A percentile compares a stretch with the other conserved stretches of the same genome.
phyloP scores from a whole-genome alignment of 495 filamentous ascomycete genomes.

The Neurospora sp. region DNA sequence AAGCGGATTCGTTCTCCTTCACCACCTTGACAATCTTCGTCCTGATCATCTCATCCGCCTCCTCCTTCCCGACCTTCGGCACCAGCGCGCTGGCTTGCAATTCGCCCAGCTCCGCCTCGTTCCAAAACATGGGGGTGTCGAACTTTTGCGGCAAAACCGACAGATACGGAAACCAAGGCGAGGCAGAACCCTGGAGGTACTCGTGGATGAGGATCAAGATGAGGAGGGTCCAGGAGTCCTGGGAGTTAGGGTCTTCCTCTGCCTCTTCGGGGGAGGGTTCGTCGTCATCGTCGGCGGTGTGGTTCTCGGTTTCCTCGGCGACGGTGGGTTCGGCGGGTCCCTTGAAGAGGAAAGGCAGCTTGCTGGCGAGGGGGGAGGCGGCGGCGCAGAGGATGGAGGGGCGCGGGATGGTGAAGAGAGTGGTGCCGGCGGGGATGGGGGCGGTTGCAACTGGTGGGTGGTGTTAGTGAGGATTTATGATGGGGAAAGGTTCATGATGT shows the following conservation, averaged over 20 bases:
- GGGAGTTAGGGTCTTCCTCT: constrained; percentile 15
- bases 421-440: constrained; percentile 34
- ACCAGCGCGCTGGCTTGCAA: constrained; percentile 70
- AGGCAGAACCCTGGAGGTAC: constrained; percentile 47
- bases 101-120: constrained; percentile 52
- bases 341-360: constrained; percentile 29
- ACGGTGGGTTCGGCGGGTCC: neutral
- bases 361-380: constrained; percentile 27
- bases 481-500: neutral
- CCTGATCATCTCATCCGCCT: constrained; percentile 60
- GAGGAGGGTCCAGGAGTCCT: constrained; percentile 41
- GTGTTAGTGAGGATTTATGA: neutral
- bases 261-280: neutral
- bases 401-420: constrained; percentile 40
- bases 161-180: constrained; percentile 72
- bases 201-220: constrained; percentile 79
- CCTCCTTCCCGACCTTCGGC: constrained; percentile 64
- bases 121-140: constrained; percentile 90
- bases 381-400: constrained; percentile 30
- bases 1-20: constrained; percentile 27
- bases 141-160: constrained; percentile 68
- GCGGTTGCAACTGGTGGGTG: constrained; percentile 27
- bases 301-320: neutral
- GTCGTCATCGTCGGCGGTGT: constrained; percentile 7
- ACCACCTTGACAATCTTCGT: constrained; percentile 52